Conservation (phyloP, 2,329 filamentous ascomycete genomes). For the Waltergamsia citrina region DNA sequence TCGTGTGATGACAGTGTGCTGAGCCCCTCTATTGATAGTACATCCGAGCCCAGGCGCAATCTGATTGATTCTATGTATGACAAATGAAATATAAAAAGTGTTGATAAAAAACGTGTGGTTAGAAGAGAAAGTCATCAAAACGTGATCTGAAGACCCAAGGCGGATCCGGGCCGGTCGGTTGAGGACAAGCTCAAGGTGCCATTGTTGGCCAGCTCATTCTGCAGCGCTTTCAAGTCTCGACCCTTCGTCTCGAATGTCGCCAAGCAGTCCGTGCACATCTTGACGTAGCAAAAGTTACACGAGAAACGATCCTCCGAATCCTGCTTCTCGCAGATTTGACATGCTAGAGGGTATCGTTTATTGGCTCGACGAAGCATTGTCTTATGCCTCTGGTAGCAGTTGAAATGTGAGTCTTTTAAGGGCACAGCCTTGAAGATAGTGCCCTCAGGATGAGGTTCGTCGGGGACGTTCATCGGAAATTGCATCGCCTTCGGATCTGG, state of each 20-base stretch:
- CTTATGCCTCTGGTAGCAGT: conserved; percentile 37
- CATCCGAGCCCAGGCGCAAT: not conserved
- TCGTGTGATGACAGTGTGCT: conserved; percentile 1
- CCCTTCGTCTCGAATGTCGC: conserved; percentile 28
- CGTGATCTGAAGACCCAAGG: conserved; percentile 9
- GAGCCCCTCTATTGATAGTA: not conserved
- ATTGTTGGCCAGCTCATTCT: conserved; percentile 19
- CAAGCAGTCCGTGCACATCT: conserved; percentile 40
- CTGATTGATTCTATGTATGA: conserved; percentile 1
- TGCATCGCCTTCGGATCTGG: conserved; percentile 24
- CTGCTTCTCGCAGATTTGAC: conserved; percentile 39
- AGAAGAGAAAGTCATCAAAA: conserved; percentile 2
- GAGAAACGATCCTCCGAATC: conserved; percentile 34
- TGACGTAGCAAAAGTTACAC: conserved; percentile 40
- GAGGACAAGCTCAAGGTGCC: conserved; percentile 10
- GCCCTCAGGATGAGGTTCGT: conserved; percentile 17
- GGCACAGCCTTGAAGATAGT: conserved; percentile 30
- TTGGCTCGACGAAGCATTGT: conserved; percentile 40
- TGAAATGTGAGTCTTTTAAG: conserved; percentile 31
- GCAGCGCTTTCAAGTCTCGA: conserved; percentile 30
- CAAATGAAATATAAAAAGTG: conserved; percentile 1
- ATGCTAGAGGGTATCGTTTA: conserved; percentile 38
- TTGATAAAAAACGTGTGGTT: conserved; percentile 2
- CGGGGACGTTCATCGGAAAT: conserved; percentile 25
- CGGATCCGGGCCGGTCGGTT: conserved; percentile 10